These are phyloP conservation scores for Lentinula edodes DNA, from an alignment of 768 basidiomycete species.

Conservation along the genomic window DNA sequence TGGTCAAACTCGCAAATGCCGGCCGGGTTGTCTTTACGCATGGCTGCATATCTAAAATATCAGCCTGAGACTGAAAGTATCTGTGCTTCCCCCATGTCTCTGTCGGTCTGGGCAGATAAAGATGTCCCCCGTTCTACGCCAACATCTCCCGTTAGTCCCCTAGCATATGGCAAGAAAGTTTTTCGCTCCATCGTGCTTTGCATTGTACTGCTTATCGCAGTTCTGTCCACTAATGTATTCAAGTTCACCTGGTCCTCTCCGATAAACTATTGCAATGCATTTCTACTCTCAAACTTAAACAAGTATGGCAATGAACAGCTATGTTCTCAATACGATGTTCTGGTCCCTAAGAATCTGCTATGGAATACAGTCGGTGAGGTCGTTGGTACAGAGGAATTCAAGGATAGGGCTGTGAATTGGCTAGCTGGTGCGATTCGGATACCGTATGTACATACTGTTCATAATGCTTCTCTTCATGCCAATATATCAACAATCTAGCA, in stretches of 20 bases:
- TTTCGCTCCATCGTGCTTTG: background rate
- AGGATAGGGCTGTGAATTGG: conserved; percentile 22
- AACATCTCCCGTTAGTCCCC: background rate
- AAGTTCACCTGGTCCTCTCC: background rate
- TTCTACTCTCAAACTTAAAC: background rate
- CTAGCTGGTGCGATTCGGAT: conserved; percentile 28
- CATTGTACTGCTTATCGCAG: background rate
- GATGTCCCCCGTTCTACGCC: background rate
- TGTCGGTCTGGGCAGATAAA: background rate
- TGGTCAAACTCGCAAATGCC: too few relatives aligned
- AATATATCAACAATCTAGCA: conserved; percentile 12
- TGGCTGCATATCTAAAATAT: too few relatives aligned
- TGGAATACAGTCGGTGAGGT: background rate
- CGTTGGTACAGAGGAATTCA: conserved; percentile 19
- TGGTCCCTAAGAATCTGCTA: background rate
- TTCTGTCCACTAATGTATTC: background rate
- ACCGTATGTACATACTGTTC: conserved; percentile 15
- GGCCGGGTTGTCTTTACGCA: too few relatives aligned
- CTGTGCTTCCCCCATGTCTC: background rate
- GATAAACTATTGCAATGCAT: background rate
- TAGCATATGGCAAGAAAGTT: background rate
- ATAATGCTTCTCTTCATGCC: background rate
- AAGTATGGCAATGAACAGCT: background rate
- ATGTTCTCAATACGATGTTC: background rate
- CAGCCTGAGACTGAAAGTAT: too few relatives aligned